Conservation (phyloP, 345 rosid genomes). For the Anacardium occidentale region DNA sequence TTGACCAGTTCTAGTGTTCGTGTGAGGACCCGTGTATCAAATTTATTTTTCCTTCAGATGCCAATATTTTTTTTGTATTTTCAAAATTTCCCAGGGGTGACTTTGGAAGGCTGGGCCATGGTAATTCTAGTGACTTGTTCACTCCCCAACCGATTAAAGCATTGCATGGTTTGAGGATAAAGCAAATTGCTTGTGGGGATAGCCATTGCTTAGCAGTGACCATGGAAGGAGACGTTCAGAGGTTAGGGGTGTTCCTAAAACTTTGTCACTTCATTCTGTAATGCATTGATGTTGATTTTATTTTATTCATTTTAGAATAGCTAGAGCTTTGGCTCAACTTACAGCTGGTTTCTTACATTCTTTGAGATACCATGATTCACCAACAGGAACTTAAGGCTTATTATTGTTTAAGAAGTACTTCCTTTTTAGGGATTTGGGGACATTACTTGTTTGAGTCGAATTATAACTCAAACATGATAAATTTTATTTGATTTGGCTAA, state of each 20-base stretch:
- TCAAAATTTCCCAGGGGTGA: conserved; percentile 72
- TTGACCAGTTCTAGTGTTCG: not conserved
- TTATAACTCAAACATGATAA: not conserved
- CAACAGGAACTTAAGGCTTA: not conserved
- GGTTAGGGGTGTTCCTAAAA: conserved; percentile 38
- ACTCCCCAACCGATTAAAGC: conserved; percentile 87
- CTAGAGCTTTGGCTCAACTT: not conserved
- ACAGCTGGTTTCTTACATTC: not conserved
- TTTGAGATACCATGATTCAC: not conserved
- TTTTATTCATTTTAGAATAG: not conserved
- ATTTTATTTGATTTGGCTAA: too few relatives aligned
- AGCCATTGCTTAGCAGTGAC: conserved; percentile 98
- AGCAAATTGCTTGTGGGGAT: conserved; percentile 98
- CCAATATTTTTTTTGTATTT: conserved; percentile 4
- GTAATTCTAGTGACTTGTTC: conserved; percentile 89
- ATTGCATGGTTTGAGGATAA: conserved; percentile 68
- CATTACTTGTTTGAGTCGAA: not conserved
- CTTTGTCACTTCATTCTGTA: not conserved
- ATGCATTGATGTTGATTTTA: conserved; percentile 1
- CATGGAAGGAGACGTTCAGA: conserved; percentile 83
- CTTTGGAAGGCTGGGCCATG: conserved; percentile 98
- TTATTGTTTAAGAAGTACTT: not conserved
- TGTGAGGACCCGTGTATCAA: conserved; percentile 3
- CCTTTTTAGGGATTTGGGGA: too few relatives aligned
- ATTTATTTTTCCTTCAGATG: not conserved